These are phyloP conservation scores for Ceratocystis albifundus DNA, from an alignment of 2,329 filamentous ascomycete species.

Conservation along the genomic window DNA sequence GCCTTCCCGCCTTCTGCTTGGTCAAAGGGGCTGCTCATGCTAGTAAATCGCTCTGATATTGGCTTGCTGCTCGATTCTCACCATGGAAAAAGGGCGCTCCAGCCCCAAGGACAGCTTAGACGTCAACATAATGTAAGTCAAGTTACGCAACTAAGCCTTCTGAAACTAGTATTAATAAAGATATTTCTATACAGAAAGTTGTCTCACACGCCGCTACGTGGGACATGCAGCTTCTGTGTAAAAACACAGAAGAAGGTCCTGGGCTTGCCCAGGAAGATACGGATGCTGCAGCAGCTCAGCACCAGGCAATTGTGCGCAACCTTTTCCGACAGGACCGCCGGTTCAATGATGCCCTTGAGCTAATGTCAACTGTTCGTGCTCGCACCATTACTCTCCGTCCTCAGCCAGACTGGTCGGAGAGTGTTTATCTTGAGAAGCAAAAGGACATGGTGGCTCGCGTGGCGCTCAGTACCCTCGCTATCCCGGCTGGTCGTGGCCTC, in stretches of 20 bases:
- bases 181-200: conserved; percentile 26
- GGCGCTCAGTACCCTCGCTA: conserved; percentile 75
- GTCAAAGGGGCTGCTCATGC: conserved; percentile 55
- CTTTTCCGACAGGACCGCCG: conserved; percentile 88
- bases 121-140: neutral
- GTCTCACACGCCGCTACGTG: conserved; percentile 55
- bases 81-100: conserved; percentile 24
- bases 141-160: neutral
- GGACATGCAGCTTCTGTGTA: conserved; percentile 70
- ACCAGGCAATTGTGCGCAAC: conserved; percentile 68
- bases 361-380: conserved; percentile 76
- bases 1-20: conserved; percentile 68
- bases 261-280: conserved; percentile 47
- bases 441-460: conserved; percentile 80
- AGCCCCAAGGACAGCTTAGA: neutral
- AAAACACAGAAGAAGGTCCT: conserved; percentile 48
- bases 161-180: neutral
- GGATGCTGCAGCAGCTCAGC: conserved; percentile 71
- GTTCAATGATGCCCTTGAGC: conserved; percentile 68
- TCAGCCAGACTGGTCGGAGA: conserved; percentile 68
- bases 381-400: conserved; percentile 67
- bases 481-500: conserved; percentile 76
- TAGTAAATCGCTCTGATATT: conserved; percentile 75
- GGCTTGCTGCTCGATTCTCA: conserved; percentile 47
- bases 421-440: conserved; percentile 80